Evolutionary conservation across 805 yeast species (phyloP).

Genomic region (Yamadazyma philogaea): DNA sequence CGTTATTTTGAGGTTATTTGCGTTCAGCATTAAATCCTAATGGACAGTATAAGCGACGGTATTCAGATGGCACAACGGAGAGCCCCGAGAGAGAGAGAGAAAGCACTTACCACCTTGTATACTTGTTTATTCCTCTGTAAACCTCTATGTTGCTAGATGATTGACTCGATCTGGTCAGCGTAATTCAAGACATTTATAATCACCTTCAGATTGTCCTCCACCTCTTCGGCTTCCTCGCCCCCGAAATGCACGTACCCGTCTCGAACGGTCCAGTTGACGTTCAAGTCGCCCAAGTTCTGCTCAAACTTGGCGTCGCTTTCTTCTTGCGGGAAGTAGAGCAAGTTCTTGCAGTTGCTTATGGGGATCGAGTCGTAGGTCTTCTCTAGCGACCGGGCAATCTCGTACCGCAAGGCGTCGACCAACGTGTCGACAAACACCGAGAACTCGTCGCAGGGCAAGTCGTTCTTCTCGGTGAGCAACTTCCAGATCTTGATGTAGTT

Average conservation of each 20-base stretch:
- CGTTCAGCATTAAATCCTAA: too few relatives aligned
- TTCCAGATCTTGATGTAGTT: slow-evolving; percentile 90
- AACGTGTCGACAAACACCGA: slow-evolving; percentile 72
- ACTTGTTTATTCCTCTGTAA: neutral
- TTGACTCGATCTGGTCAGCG: slow-evolving; percentile 90
- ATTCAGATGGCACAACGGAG: too few relatives aligned
- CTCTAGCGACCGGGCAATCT: slow-evolving; percentile 82
- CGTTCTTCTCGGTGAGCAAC: slow-evolving; percentile 54
- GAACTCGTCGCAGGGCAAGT: slow-evolving; percentile 71
- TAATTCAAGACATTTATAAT: slow-evolving; percentile 76
- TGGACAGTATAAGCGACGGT: too few relatives aligned
- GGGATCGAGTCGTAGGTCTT: slow-evolving; percentile 75
- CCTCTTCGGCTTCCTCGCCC: slow-evolving; percentile 32
- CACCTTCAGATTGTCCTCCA: slow-evolving; percentile 36
- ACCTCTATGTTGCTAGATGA: slow-evolving; percentile 48
- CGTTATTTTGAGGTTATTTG: too few relatives aligned
- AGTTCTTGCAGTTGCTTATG: slow-evolving; percentile 73
- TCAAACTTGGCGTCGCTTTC: slow-evolving; percentile 33
- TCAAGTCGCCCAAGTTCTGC: slow-evolving; percentile 29
- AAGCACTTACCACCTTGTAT: too few relatives aligned
- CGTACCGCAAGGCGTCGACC: slow-evolving; percentile 75
- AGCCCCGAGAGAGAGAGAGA: too few relatives aligned
- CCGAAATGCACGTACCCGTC: slow-evolving; percentile 37
- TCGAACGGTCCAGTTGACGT: slow-evolving; percentile 33
- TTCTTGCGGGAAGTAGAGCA: slow-evolving; percentile 63